Base-by-base conservation (phyloP, 78 protist genomes). In the Paratrimastix pyriformis region DNA sequence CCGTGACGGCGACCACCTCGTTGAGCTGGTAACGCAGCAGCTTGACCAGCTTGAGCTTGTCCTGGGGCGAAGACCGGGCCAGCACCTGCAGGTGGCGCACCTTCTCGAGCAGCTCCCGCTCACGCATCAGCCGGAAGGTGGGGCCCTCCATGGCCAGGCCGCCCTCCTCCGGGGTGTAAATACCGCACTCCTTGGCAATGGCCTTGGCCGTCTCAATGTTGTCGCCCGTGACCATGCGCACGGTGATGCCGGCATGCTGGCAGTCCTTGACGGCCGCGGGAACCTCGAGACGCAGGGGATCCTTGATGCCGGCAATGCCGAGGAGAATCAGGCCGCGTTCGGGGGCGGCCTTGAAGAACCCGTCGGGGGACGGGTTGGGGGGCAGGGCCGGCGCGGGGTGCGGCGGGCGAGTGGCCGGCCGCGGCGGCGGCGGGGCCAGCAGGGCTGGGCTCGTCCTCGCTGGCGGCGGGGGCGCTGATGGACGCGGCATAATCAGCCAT, bases 1-100 rank as follows among this genome's bases (percentile, higher is more conserved):
- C 91, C 8, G 91, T 87, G 38, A 87, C 91, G 3, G 88, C 88
- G 8, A 86, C 86, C n/a, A 80, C 78, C 9, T 78, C 65, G 4
- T 30, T 68, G 33, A 59, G 65, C 35, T 74, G 70, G 50, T 77
- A 15, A 15, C 40, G 62, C 32, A 58, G 68, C 15, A 26, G 33
- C 3, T 4, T 72, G 7, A 79, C 83, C 7, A 79, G 15, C 21
- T 26, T 71, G 24, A 58, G 79, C 46, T 79, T 79, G 64, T 79
- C 83, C 21, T n/a, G 21, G 9, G 83, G 83, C 4, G 65, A 74
- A 3, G 80, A 38, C 3, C 83, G 62, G 26, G 79, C 83, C 32
- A 79, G 7, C 42, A 79, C 83, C 45, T 79, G 75, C 8, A 79
- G 73, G 9, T 54, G 7, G 7, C 73, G 83, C 38, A 75, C 40